These are phyloP conservation scores for Gynostemma pentaphyllum DNA, from an alignment of 306 rosid genomes.

Conservation along the genomic window DNA sequence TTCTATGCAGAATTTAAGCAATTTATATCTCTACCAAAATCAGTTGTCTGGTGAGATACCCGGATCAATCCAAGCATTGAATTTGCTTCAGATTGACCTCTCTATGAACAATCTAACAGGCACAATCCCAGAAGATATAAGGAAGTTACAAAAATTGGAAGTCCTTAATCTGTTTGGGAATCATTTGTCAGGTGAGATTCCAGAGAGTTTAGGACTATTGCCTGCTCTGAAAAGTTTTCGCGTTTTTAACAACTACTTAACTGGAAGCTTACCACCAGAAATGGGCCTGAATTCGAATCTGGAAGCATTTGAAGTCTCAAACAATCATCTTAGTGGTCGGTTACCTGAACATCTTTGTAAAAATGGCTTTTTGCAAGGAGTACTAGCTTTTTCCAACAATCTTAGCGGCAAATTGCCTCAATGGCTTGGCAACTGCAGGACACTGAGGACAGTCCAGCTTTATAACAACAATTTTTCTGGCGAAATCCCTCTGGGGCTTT, in stretches of 20 bases:
- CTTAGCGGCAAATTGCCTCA: constrained; percentile 44
- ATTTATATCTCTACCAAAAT: constrained; percentile 35
- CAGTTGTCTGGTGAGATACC: constrained; percentile 52
- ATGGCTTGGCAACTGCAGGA: constrained; percentile 43
- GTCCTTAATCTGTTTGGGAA: constrained; percentile 32
- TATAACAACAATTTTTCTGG: constrained; percentile 47
- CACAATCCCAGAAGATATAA: constrained; percentile 40
- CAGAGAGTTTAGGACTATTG: constrained; percentile 37
- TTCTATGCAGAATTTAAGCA: constrained; percentile 26
- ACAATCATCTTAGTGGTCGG: constrained; percentile 43
- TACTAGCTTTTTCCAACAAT: constrained; percentile 43
- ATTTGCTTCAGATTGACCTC: constrained; percentile 30
- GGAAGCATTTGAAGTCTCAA: constrained; percentile 44
- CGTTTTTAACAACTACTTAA: constrained; percentile 45
- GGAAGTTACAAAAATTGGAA: constrained; percentile 34
- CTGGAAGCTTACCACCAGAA: constrained; percentile 66
- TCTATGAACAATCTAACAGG: constrained; percentile 54
- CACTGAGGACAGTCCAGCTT: constrained; percentile 35
- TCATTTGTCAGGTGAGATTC: constrained; percentile 50
- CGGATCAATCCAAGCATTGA: constrained; percentile 29
- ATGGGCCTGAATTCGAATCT: constrained; percentile 55
- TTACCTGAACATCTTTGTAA: constrained; percentile 61
- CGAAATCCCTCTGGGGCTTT: constrained; percentile 51
- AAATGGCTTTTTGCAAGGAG: constrained; percentile 39
- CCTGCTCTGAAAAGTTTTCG: constrained; percentile 27